These are phyloP conservation scores for Clarireedia homoeocarpa DNA, from an alignment of 2,329 filamentous ascomycete genomes.

Conservation along the genomic window DNA sequence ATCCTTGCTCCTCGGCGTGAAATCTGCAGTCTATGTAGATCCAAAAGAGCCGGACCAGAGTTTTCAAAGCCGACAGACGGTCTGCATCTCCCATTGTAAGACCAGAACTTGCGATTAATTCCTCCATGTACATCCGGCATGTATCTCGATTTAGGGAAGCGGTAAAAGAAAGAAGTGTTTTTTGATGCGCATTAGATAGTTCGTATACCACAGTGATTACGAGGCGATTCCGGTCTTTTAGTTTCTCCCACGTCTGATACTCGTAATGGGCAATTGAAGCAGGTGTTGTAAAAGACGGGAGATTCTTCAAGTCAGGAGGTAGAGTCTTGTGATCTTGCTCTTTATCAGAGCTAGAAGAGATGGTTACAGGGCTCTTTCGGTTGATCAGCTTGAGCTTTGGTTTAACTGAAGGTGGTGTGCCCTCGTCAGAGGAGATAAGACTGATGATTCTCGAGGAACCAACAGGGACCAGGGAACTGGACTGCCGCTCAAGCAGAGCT, in stretches of 20 bases:
- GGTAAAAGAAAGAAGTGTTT: conserved; percentile 6
- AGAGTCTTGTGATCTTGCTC: conserved; percentile 2
- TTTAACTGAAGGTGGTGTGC: conserved; percentile 9
- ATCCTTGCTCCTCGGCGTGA: background rate
- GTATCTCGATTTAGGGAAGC: conserved; percentile 5
- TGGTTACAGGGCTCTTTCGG: conserved; percentile 9
- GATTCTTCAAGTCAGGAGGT: conserved; percentile 9
- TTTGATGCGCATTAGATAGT: background rate
- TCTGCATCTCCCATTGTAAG: conserved; percentile 12
- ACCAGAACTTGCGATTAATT: background rate
- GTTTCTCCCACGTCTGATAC: conserved; percentile 16
- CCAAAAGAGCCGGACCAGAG: conserved; percentile 21
- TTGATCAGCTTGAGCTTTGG: conserved; percentile 12
- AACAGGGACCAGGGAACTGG: background rate
- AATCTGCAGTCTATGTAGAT: conserved; percentile 28
- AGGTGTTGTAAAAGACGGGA: conserved; percentile 19
- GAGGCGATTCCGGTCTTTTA: conserved; percentile 30
- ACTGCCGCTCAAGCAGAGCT: background rate
- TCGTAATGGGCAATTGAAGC: conserved; percentile 18
- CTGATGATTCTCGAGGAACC: conserved; percentile 13
- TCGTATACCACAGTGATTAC: conserved; percentile 32
- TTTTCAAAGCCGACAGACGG: conserved; percentile 10
- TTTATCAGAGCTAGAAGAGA: conserved; percentile 12
- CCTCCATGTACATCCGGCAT: conserved; percentile 2
- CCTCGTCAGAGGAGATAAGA: conserved; percentile 20